Percentiles rank a stretch among this genome's conserved stretches.
Evolutionary conservation across 2,329 filamentous ascomycete species (phyloP).

Genomic region (Cryphonectria carpinicola): DNA sequence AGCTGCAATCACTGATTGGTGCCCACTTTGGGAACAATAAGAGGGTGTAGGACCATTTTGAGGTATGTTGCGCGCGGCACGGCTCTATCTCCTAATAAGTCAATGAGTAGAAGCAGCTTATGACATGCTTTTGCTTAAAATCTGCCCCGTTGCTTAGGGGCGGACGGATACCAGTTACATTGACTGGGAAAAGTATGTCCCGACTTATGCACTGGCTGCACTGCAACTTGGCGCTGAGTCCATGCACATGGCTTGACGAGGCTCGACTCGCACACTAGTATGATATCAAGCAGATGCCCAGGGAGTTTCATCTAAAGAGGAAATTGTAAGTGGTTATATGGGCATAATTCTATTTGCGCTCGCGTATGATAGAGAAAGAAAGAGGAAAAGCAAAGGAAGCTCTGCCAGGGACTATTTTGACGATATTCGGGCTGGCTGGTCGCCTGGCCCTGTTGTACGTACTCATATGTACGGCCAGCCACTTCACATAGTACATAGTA

Average conservation of each 20-base stretch:
- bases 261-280: not conserved
- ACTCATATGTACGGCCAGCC: not conserved
- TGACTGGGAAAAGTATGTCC: not conserved
- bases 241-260: not conserved
- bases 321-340: too few species aligned
- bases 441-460: too few species aligned
- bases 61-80: not conserved
- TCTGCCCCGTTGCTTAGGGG: rapidly evolving
- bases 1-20: not conserved
- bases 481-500: not conserved
- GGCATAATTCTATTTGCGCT: too few species aligned
- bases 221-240: not conserved
- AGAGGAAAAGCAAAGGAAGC: not conserved
- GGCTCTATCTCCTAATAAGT: not conserved
- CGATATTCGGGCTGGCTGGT: not conserved
- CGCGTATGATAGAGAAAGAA: not conserved
- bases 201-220: not conserved
- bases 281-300: not conserved
- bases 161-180: not conserved
- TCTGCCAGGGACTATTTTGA: not conserved
- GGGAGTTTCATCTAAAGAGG: not conserved
- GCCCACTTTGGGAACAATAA: not conserved
- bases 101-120: not conserved
- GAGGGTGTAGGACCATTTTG: not conserved
- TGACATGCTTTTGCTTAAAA: not conserved